Conservation (phyloP, 78 protist species). For the Polysphondylium violaceum region DNA sequence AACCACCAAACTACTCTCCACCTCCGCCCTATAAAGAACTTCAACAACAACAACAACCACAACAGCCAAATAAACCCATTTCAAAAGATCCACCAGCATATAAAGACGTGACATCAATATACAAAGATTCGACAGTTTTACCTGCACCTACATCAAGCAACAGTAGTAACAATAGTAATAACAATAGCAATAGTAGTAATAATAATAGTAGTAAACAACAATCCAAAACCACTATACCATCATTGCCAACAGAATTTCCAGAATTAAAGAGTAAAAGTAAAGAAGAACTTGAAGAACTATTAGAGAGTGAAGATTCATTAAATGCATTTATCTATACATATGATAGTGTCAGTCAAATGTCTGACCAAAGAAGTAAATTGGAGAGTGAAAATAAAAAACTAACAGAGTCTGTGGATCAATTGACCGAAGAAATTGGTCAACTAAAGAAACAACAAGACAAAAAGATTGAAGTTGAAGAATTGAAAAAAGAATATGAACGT, state of each 20-base stretch:
- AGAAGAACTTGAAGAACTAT: slow-evolving; percentile 36
- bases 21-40: slow-evolving; percentile 19
- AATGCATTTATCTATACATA: slow-evolving; percentile 26
- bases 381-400: slow-evolving; percentile 3
- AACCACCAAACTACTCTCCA: neutral
- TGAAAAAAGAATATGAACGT: neutral
- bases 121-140: neutral
- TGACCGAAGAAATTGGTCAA: neutral
- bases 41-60: slow-evolving; percentile 11
- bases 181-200: too few relatives aligned
- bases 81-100: slow-evolving; percentile 6
- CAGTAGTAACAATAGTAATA: neutral
- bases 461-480: neutral
- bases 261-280: slow-evolving; percentile 45
- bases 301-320: slow-evolving; percentile 16
- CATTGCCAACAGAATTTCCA: slow-evolving; percentile 24
- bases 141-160: neutral
- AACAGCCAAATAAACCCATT: too few relatives aligned
- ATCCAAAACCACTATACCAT: too few relatives aligned
- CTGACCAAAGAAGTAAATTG: neutral
- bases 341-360: slow-evolving; percentile 35
- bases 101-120: slow-evolving; percentile 18
- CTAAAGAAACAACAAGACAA: neutral
- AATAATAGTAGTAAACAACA: slow-evolving; percentile 12
- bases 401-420: neutral